Conservation (phyloP, 2,329 filamentous ascomycete genomes). For the Fusarium sublunatum region DNA sequence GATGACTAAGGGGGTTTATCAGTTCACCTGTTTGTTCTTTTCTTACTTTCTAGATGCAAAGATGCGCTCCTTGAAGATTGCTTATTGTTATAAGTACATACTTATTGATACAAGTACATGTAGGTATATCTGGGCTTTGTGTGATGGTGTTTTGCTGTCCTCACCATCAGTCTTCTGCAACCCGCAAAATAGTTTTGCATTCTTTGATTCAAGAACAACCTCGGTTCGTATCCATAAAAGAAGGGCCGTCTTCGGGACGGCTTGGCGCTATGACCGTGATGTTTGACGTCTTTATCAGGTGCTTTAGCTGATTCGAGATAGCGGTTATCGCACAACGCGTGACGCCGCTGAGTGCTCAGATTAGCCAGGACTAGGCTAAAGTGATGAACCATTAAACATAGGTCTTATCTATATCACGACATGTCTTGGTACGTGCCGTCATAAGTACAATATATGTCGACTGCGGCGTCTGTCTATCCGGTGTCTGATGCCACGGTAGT, state of each 20-base stretch:
- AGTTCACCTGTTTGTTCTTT: slow-evolving; percentile 20
- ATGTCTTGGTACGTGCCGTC: slow-evolving; percentile 7
- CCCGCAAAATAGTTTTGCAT: slow-evolving; percentile 32
- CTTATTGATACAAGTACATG: slow-evolving; percentile 10
- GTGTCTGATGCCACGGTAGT: background rate
- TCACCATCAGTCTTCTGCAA: slow-evolving; percentile 22
- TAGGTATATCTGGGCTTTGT: slow-evolving; percentile 18
- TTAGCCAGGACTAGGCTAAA: slow-evolving; percentile 3
- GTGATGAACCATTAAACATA: background rate
- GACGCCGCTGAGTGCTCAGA: slow-evolving; percentile 5
- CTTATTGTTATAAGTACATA: slow-evolving; percentile 11
- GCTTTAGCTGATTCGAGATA: slow-evolving; percentile 15
- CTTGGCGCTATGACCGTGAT: background rate
- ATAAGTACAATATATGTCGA: background rate
- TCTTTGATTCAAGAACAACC: slow-evolving; percentile 10
- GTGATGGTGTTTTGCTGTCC: slow-evolving; percentile 9
- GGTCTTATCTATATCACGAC: slow-evolving; percentile 1
- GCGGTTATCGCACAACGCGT: slow-evolving; percentile 4
- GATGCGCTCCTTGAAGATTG: slow-evolving; percentile 26
- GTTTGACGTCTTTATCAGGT: slow-evolving; percentile 22
- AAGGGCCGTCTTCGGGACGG: slow-evolving; percentile 27
- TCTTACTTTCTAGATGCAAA: slow-evolving; percentile 24
- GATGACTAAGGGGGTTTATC: slow-evolving; percentile 27
- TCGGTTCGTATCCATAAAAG: slow-evolving; percentile 4
- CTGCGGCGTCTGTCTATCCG: slow-evolving; percentile 1